A percentile compares a stretch with the other conserved stretches of the same genome.
These are phyloP conservation scores for Alternaria tenuissima DNA, from an alignment of 2,329 filamentous ascomycete genomes.

Conservation along the genomic window DNA sequence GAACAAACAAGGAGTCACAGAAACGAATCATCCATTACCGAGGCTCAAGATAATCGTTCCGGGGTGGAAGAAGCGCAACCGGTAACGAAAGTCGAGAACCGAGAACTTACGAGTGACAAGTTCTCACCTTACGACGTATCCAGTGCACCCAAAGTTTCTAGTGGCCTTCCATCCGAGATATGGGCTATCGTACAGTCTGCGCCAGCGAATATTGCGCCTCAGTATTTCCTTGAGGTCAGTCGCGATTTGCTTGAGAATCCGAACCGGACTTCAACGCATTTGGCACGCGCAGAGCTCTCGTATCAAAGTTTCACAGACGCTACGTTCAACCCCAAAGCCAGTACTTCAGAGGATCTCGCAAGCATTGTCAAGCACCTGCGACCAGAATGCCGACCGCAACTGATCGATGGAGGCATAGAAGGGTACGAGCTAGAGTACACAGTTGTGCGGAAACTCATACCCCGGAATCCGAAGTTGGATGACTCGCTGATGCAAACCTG, in stretches of 20 bases:
- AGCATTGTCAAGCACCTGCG: slow-evolving; percentile 60
- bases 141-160: slow-evolving; percentile 29
- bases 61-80: not conserved
- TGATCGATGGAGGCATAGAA: slow-evolving; percentile 36
- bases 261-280: slow-evolving; percentile 78
- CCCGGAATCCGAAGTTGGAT: slow-evolving; percentile 81
- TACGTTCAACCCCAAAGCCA: slow-evolving; percentile 44
- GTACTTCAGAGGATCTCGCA: slow-evolving; percentile 48
- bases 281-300: slow-evolving; percentile 80
- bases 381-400: slow-evolving; percentile 46
- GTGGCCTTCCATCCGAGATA: slow-evolving; percentile 43
- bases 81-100: not conserved
- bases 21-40: not conserved
- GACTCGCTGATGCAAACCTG: slow-evolving; percentile 82
- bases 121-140: slow-evolving; percentile 48
- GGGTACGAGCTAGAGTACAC: slow-evolving; percentile 64
- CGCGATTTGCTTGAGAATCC: slow-evolving; percentile 79
- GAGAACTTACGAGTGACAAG: slow-evolving; percentile 21
- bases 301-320: slow-evolving; percentile 59
- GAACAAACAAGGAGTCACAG: not conserved
- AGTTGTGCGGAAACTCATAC: slow-evolving; percentile 79
- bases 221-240: slow-evolving; percentile 73
- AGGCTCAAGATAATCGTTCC: not conserved
- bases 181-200: slow-evolving; percentile 51
- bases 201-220: slow-evolving; percentile 69